Evolutionary conservation across 2,329 filamentous ascomycete species (phyloP), one percentile per base, ranked within the genome.

Genomic region (Orbilia blumenaviensis): DNA sequence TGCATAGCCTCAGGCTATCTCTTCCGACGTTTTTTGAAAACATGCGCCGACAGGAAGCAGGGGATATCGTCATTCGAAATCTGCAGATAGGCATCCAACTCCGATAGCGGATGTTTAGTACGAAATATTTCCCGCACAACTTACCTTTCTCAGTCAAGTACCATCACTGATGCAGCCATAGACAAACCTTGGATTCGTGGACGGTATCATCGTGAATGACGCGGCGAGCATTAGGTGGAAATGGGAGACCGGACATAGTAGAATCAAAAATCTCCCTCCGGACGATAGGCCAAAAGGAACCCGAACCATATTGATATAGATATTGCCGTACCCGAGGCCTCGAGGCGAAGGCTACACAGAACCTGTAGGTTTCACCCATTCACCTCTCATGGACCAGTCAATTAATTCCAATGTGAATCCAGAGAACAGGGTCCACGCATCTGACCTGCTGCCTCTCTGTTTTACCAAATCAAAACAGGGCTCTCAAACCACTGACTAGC

Each of bases 401-500:
- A 54, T 29, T n/a, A 12, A 25, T n/a, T 27, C 12, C 48, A 21
- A 8, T 14, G 6, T 34, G 32, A 56, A 56, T 36, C 2, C 32
- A n/a, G 2, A 25, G 2, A 38, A 12, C 32, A 56, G 32, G 32
- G 52, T n/a, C 16, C 29, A 27, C 10, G 18, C 52, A 56, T 21
- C 52, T 56, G 52, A 36, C 52, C 52, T 38, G 32, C 32, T 56
- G 52, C 52, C 52, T 56, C 32, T 25, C 52, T 38, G n/a, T 16
- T 21, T 56, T 56, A 56, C 29, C 52, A 56, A 56, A 56, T 38
- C 18, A 38, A 38, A 56, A 56, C 52, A 34, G 52, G 52, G 52
- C 29, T 38, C 18, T 18, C 16, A 34, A 38, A 56, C 52, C 52
- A 23, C 52, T 56, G 38, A 10, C 18, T 32, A 10, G 8, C 16